Percentiles rank a stretch among this genome's conserved stretches.
These are phyloP conservation scores for Phylloporus arenicola DNA, from an alignment of 768 basidiomycete genomes.

Conservation along the genomic window DNA sequence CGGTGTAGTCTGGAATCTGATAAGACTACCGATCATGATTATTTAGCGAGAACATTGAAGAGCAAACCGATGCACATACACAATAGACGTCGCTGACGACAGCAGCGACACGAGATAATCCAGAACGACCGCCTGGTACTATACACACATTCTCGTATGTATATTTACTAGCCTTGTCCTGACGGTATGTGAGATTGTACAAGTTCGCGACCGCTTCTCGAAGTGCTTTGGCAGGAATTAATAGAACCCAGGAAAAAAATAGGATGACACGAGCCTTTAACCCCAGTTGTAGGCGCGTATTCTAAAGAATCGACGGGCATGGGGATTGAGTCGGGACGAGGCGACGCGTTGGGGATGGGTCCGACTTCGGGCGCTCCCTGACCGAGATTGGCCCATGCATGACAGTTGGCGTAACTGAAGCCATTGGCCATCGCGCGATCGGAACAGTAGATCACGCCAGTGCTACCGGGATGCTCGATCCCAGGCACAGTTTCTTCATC, in stretches of 20 bases:
- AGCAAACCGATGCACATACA: constrained; percentile 33
- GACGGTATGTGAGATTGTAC: constrained; percentile 84
- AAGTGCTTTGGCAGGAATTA: constrained; percentile 44
- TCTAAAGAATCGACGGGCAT: constrained; percentile 71
- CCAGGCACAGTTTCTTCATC: constrained; percentile 90
- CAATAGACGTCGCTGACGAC: constrained; percentile 89
- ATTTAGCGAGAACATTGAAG: not conserved
- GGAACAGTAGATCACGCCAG: constrained; percentile 78
- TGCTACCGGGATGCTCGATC: constrained; percentile 68
- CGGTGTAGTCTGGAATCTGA: constrained; percentile 90
- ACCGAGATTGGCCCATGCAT: constrained; percentile 87
- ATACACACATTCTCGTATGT: constrained; percentile 92
- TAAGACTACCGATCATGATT: constrained; percentile 50
- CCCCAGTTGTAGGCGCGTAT: constrained; percentile 90
- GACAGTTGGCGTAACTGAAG: constrained; percentile 70
- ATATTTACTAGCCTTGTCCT: constrained; percentile 78
- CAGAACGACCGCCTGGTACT: constrained; percentile 89
- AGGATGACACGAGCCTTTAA: constrained; percentile 52
- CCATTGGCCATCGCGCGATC: constrained; percentile 95
- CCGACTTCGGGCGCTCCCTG: constrained; percentile 91
- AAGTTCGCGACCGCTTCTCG: constrained; percentile 85
- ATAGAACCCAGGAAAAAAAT: not conserved
- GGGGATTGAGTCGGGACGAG: constrained; percentile 59
- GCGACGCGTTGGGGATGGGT: constrained; percentile 67
- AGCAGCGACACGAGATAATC: constrained; percentile 85